A percentile compares a stretch with the other conserved stretches of the same genome.
Conservation (phyloP, 805 yeast species). For the Kluyveromyces lactis region DNA sequence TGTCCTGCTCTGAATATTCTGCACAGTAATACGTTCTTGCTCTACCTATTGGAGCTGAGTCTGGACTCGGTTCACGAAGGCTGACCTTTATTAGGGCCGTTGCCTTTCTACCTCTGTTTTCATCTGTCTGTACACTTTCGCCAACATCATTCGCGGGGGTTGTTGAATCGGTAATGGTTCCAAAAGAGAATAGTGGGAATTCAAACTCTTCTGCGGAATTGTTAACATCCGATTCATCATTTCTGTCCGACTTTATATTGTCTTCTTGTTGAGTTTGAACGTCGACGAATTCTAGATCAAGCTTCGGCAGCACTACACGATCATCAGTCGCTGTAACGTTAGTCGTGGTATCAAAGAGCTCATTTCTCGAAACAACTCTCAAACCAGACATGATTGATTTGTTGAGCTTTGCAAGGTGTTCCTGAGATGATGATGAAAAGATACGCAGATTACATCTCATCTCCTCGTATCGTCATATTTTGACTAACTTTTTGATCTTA, state of each 20-base stretch:
- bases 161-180: background rate
- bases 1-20: constrained; percentile 9
- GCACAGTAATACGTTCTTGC: constrained; percentile 21
- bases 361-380: constrained; percentile 17
- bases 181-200: constrained; percentile 25
- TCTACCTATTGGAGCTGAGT: constrained; percentile 14
- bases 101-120: constrained; percentile 8
- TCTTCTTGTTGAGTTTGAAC: constrained; percentile 4
- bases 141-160: background rate
- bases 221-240: constrained; percentile 3
- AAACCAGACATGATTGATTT: constrained; percentile 8
- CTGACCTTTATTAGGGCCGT: constrained; percentile 21
- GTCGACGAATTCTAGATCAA: constrained; percentile 22
- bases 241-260: background rate
- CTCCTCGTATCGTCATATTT: too few species aligned
- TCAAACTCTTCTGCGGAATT: constrained; percentile 19
- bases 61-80: constrained; percentile 17
- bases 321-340: constrained; percentile 13
- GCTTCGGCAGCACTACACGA: constrained; percentile 26
- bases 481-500: too few species aligned
- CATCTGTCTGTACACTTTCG: background rate
- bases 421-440: too few species aligned
- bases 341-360: constrained; percentile 12
- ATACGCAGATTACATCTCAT: too few species aligned
- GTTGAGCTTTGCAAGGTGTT: background rate